Evolutionary conservation across 2,329 filamentous ascomycete species (phyloP).

Genomic region (Colletotrichum sp.): DNA sequence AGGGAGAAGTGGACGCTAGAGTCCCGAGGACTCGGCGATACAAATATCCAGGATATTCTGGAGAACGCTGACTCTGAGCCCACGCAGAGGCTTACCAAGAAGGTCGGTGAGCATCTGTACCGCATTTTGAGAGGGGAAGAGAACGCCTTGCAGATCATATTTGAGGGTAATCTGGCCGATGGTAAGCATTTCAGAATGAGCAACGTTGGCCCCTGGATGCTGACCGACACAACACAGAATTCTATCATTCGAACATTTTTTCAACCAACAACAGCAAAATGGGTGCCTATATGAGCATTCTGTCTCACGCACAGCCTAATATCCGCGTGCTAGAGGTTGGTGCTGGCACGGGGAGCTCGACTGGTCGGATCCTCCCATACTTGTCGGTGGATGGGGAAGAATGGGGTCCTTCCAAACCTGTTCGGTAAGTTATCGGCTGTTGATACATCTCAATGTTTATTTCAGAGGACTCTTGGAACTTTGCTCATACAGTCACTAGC

Average conservation of each 20-base stretch:
- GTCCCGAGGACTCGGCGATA: neutral
- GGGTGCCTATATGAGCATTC: neutral
- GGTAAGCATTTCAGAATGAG: neutral
- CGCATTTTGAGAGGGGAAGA: neutral
- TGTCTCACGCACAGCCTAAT: conserved; percentile 32
- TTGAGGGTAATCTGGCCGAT: neutral
- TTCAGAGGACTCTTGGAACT: neutral
- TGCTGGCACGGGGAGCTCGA: conserved; percentile 45
- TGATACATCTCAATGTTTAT: neutral
- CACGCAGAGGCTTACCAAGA: neutral
- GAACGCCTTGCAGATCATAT: neutral
- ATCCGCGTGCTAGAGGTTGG: conserved; percentile 37
- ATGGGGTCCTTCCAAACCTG: neutral
- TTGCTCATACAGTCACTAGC: neutral
- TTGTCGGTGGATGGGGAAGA: conserved; percentile 24
- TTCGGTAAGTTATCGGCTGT: neutral
- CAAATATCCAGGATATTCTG: neutral
- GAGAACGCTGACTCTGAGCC: neutral
- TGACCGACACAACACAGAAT: neutral
- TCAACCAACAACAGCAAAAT: neutral
- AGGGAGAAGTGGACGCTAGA: neutral
- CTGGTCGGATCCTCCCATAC: conserved; percentile 35
- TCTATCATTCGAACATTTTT: neutral
- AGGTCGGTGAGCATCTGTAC: neutral
- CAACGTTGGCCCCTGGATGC: neutral